Base-by-base conservation (phyloP, 192 early-diverging fungal genomes). In the Backusella australiensis region DNA sequence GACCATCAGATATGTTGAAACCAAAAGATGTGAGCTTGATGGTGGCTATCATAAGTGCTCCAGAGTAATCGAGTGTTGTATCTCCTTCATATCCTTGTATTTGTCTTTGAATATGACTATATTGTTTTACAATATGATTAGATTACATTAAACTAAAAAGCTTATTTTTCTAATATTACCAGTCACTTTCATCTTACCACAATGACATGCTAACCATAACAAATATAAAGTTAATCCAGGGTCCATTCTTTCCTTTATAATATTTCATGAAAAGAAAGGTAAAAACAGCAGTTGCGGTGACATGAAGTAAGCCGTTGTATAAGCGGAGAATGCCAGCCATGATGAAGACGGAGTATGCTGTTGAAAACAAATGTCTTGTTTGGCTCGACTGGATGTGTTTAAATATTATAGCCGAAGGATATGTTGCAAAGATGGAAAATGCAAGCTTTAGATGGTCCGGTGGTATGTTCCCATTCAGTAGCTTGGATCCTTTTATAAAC, bases 21-120 rank as follows among this genome's bases (percentile, higher is more conserved):
- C 94, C 95, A 86, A 94, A 95, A n/a, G 92, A 91, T 21, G 95
- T 93, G 63, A 96, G 79, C 77, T 97, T 97, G 73, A 97, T 96
- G 23, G 95, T 92, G 67, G 96, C 83, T n/a, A 98, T 89, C 97
- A 99, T 99, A 84, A 96, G 93, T 0, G 96, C 94, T 19, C 94
- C 94, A 12, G 97, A 94, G 67, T 93, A 86, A 85, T 99, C 96
- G 76, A 95, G 87, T 29, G 81, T 79, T 11, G 87, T 88, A 69
- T 86, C 81, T 14, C 81, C 79, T 41, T 36, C 41, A 35, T 11
- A 26, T 26, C 59, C 76, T 75, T 53, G 53, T 71, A 35, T 56
- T 75, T 73, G 36, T 71, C 46, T 73, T 46, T 81, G 56, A 29
- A 63, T 59, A 59, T 59, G 56, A 26, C 56, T 59, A 26, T 26